Evolutionary conservation across 495 filamentous ascomycete species (phyloP), one percentile per base, ranked within the genome.

Genomic region (Mycothermus thermophilus): DNA sequence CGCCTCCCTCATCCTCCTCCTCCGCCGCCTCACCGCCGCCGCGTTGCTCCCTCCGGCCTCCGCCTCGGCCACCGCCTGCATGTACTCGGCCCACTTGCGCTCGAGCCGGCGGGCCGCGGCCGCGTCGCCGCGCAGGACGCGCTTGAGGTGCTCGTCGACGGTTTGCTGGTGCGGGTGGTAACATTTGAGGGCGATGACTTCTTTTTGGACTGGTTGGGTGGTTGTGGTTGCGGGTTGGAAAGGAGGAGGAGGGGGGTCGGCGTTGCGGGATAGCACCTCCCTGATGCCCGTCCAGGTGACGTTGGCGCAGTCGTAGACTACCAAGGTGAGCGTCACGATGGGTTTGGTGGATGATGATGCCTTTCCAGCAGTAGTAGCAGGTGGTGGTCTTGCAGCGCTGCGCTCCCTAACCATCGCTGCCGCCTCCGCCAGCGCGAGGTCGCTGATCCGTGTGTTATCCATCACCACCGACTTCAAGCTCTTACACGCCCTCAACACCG

Each of bases 151-250:
- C 51, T 94, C 83, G 38, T 94, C 78, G 14, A 93, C 86, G 3
- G 87, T 94, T 53, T 79, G 80, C 59, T 97, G 90, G 75, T 83
- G 96, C 13, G 77, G 83, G 54, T 93, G 88, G 62, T 85, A 96
- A 55, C 85, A 93, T 55, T 93, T 94, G 25, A 97, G 66, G 12
- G 71, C 62, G 34, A 96, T 81, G 33, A 93, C 72, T 44, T 90
- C 76, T 3, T 68, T 13, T 30, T 4, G 16, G 28, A 16, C 14
- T 15, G 25, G 27, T 14, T 21, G 25, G 14, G 24, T 7, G 24
- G 26, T 8, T 14, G 23, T 25, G 22, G 6, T 11, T 25, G 22
- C 22, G n/a, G 17, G 13, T 3, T 24, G 21, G 15, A 4, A 10
- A 18, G 19, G 26, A 10, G 11, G 30, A 5, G 41, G 35, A 16